Evolutionary conservation across 164 flowering plant species (phyloP).

Genomic region (Vitis amurensis): DNA sequence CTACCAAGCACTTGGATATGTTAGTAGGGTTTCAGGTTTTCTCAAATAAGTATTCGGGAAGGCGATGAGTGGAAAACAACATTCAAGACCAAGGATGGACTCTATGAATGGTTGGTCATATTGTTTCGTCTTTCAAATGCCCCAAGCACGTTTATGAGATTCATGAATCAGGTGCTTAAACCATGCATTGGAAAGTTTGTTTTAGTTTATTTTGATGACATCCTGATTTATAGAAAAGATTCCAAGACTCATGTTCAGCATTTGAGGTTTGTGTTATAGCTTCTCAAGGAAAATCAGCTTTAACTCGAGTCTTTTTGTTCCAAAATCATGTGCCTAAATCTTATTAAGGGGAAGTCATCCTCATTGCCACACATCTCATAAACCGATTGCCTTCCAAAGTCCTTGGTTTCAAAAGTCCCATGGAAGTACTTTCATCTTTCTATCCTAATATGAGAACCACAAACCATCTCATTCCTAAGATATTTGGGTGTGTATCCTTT

Average conservation of each 20-base stretch:
- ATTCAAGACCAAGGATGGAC: conserved; percentile 5
- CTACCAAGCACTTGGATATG: not conserved
- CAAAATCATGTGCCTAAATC: too few species aligned
- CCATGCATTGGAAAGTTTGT: not conserved
- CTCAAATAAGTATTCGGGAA: too few species aligned
- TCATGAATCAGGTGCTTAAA: conserved; percentile 1
- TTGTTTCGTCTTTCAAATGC: conserved; percentile 5
- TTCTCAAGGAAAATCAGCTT: not conserved
- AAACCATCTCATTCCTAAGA: too few species aligned
- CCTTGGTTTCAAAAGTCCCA: too few species aligned
- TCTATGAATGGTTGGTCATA: conserved; percentile 10
- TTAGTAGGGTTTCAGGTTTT: too few species aligned
- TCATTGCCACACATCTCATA: too few species aligned
- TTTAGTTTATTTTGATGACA: conserved; percentile 10
- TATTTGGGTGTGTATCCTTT: too few species aligned
- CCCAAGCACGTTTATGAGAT: not conserved
- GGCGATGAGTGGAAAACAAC: conserved; percentile 8
- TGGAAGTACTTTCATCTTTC: too few species aligned
- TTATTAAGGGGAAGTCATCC: too few species aligned
- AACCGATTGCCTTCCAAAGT: too few species aligned
- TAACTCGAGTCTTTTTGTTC: not conserved
- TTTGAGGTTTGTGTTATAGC: not conserved
- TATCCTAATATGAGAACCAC: too few species aligned
- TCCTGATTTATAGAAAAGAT: not conserved
- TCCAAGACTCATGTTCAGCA: not conserved